Conservation (phyloP, 1,284 basidiomycete genomes). For the Sanghuangporus baumii region DNA sequence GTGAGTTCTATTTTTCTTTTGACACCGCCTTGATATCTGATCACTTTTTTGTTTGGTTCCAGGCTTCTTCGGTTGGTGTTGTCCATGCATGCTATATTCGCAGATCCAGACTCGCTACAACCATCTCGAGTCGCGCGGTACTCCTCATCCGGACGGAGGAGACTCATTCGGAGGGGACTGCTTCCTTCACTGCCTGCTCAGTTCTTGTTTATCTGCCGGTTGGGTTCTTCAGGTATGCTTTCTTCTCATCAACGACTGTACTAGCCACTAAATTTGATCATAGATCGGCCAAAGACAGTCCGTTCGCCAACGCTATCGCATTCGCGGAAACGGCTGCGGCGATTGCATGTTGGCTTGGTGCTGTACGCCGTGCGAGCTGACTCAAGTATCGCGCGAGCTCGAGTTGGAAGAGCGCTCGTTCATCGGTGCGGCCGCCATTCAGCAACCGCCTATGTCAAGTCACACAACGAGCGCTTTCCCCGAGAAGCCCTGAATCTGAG, state of each 20-base stretch:
- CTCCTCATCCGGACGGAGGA: constrained; percentile 21
- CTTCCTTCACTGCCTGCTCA: constrained; percentile 21
- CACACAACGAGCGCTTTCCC: background rate
- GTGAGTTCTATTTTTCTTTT: constrained; percentile 16
- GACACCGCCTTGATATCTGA: background rate
- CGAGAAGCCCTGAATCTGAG: background rate
- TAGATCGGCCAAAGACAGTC: constrained; percentile 36
- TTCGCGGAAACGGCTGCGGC: constrained; percentile 33
- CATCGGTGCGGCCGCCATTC: background rate
- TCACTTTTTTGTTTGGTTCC: background rate
- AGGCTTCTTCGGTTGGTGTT: constrained; percentile 11
- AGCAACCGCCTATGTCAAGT: background rate
- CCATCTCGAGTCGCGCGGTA: constrained; percentile 19
- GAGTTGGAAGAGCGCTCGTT: constrained; percentile 37
- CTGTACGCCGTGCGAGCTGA: constrained; percentile 44
- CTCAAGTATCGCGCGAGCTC: constrained; percentile 43
- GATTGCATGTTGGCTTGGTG: constrained; percentile 39
- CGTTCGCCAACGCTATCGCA: constrained; percentile 39
- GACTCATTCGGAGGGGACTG: constrained; percentile 20
- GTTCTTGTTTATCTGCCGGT: constrained; percentile 30
- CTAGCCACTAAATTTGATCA: background rate
- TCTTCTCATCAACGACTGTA: background rate
- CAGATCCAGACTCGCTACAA: constrained; percentile 23
- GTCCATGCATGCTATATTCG: constrained; percentile 25
- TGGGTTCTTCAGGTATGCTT: constrained; percentile 37